Conservation (phyloP, 1,284 basidiomycete genomes). For the Trametes sp. region DNA sequence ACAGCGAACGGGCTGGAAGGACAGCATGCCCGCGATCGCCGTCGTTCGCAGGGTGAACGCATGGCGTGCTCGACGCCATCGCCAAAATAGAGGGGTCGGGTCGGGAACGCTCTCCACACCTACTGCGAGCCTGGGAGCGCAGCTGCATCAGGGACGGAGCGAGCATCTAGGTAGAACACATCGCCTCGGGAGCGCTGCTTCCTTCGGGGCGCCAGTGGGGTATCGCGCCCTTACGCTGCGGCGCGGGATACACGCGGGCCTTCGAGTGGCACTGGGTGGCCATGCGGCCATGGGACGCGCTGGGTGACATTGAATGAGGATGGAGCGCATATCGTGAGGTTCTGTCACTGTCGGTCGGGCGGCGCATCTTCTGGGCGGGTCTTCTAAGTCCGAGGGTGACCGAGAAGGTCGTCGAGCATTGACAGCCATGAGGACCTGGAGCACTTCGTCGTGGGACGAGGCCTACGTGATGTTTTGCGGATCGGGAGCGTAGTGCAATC, state of each 20-base stretch:
- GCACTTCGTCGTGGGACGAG: not conserved
- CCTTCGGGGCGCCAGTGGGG: slow-evolving; percentile 5
- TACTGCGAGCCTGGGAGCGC: slow-evolving; percentile 20
- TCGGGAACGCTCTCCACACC: slow-evolving; percentile 6
- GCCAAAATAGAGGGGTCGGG: slow-evolving; percentile 2
- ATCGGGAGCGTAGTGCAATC: not conserved
- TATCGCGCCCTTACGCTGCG: not conserved
- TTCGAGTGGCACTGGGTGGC: not conserved
- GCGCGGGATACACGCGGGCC: not conserved
- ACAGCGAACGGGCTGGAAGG: not conserved
- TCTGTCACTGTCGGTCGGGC: not conserved
- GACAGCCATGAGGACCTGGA: not conserved
- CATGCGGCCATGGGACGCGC: slow-evolving; percentile 24
- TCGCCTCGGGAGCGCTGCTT: slow-evolving; percentile 9
- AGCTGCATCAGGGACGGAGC: slow-evolving; percentile 12
- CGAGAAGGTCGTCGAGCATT: not conserved
- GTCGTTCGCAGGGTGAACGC: slow-evolving; percentile 6
- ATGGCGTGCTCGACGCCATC: slow-evolving; percentile 13
- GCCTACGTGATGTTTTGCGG: not conserved
- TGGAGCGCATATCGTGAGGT: slow-evolving; percentile 1
- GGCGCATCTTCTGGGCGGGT: not conserved
- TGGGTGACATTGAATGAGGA: not conserved
- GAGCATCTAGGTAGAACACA: slow-evolving; percentile 2
- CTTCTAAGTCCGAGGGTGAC: slow-evolving; percentile 5
- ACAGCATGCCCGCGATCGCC: slow-evolving; percentile 12